Evolutionary conservation across 257 asterid species (phyloP), one percentile per base, ranked within the genome.

Genomic region (Avicennia marina): DNA sequence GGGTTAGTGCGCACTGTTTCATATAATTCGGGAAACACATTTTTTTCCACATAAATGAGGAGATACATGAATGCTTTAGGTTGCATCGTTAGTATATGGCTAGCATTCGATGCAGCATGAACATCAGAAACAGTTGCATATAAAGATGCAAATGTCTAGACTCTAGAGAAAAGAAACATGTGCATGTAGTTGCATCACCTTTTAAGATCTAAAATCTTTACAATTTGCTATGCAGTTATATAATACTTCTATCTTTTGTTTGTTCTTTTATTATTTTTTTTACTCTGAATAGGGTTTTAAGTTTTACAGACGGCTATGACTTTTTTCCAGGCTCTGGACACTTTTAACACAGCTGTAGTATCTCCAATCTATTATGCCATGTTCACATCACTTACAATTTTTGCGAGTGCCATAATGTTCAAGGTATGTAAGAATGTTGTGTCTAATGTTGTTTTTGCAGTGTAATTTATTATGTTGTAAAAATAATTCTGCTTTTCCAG

Each of bases 371-470:
- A 88, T 71, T 85, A 88, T 72, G 96, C 95, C 70, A 82, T 85
- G 96, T 85, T 88, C 86, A 88, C 95, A 18, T 82, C 96, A 0
- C 84, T 88, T 58, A 88, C 96, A 64, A 82, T 88, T 60, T 66
- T 85, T 13, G 95, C 96, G 66, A 88, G 95, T 62, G 94, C 96
- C 73, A 88, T 88, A 53, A 88, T 88, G 95, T 88, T 88, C 79
- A 88, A 81, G 96, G 96, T 88, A 85, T 51, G 18, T 60, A 27
- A 16, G 32, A 25, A 45, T n/a, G n/a, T 72, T 22, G 21, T 44
- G 13, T 50, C 54, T 41, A 8, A 19, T 11, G 21, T 36, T 15
- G 1, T 6, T 11, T 19, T 55, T 64, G 36, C 31, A 6, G 2
- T 12, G 19, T 26, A 16, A 4, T 53, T 63, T 21, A 60, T 64